Conservation (phyloP, 257 asterid species). For the Apocynum venetum region DNA sequence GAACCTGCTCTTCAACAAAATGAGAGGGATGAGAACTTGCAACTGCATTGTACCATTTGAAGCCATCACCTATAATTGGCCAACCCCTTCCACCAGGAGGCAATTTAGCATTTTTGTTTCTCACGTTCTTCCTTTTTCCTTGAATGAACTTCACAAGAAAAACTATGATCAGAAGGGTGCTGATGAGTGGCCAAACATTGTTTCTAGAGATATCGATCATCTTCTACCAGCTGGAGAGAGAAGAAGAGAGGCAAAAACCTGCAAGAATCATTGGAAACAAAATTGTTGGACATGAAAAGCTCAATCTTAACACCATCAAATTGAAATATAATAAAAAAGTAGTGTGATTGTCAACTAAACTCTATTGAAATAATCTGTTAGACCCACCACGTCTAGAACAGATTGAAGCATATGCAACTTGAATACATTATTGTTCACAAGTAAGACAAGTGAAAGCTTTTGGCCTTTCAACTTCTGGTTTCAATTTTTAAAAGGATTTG, state of each 20-base stretch:
- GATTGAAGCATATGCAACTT: conserved; percentile 4
- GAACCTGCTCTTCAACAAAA: conserved; percentile 68
- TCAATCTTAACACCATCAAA: conserved; percentile 1
- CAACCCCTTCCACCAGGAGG: conserved; percentile 90
- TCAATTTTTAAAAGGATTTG: conserved; percentile 19
- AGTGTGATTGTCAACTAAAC: neutral
- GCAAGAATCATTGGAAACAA: conserved; percentile 5
- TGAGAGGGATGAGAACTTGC: conserved; percentile 82
- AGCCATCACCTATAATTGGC: conserved; percentile 72
- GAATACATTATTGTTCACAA: conserved; percentile 19
- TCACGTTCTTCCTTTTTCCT: conserved; percentile 13
- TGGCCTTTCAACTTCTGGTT: conserved; percentile 23
- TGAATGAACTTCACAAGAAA: conserved; percentile 25
- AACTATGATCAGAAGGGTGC: conserved; percentile 28
- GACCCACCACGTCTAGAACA: conserved; percentile 20
- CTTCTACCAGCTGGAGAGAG: conserved; percentile 12
- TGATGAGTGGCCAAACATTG: conserved; percentile 24
- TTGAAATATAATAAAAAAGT: neutral
- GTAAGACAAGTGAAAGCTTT: neutral
- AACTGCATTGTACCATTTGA: conserved; percentile 81
- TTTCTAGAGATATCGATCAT: conserved; percentile 26
- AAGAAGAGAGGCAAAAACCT: neutral
- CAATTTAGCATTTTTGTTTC: conserved; percentile 22
- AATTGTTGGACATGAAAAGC: neutral
- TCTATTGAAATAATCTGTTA: neutral